Evolutionary conservation across 495 filamentous ascomycete species (phyloP).

Genomic region (Cladorrhinum samala): DNA sequence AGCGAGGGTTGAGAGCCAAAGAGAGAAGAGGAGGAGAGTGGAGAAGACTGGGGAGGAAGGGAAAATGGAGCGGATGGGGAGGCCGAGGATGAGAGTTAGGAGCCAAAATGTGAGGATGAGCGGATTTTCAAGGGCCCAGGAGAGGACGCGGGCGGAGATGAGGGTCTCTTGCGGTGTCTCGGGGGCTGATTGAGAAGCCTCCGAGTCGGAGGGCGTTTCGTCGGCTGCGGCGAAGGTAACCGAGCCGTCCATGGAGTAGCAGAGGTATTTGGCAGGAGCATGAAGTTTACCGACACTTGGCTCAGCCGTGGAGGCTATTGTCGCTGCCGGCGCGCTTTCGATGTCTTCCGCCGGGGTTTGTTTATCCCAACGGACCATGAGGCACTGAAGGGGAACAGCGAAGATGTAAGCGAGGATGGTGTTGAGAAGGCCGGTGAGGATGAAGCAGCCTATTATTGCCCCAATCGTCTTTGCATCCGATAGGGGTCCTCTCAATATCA

Average conservation of each 20-base stretch:
- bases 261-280: constrained; percentile 4
- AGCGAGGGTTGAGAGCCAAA: constrained; percentile 36
- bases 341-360: background rate
- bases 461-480: constrained; percentile 26
- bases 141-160: background rate
- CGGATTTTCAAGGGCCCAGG: constrained; percentile 15
- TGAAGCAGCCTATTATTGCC: constrained; percentile 32
- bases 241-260: constrained; percentile 8
- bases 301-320: background rate
- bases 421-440: constrained; percentile 26
- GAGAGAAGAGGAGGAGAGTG: constrained; percentile 29
- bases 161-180: background rate
- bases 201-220: background rate
- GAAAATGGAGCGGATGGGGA: constrained; percentile 23
- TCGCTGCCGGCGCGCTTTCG: constrained; percentile 6
- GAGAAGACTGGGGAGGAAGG: constrained; percentile 28
- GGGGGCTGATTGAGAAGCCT: background rate
- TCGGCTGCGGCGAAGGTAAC: background rate
- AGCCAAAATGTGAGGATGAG: constrained; percentile 25
- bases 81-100: constrained; percentile 18
- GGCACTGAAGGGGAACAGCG: constrained; percentile 17
- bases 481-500: constrained; percentile 36
- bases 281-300: background rate
- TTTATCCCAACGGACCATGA: constrained; percentile 23
- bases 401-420: constrained; percentile 18